phyloP scores from a whole-genome alignment of 192 early-diverging fungal genomes.

The Coemansia sp. region DNA sequence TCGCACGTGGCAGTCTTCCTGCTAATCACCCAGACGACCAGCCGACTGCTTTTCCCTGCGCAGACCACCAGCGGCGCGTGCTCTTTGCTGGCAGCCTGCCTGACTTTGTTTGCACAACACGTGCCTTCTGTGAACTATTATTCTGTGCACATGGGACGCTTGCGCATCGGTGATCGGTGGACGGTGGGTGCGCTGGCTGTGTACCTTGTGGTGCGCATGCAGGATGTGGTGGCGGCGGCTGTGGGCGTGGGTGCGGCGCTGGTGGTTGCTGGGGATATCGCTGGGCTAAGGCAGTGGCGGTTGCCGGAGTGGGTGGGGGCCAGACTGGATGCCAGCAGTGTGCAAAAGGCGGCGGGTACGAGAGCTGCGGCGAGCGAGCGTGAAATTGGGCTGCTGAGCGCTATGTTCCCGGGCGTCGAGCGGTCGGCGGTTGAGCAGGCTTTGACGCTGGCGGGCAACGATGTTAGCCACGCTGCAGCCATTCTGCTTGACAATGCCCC shows the following conservation, averaged over 20 bases:
- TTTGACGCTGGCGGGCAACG: slow-evolving; percentile 1
- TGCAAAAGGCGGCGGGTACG: no score
- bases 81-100: background rate
- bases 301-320: slow-evolving; percentile 5
- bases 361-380: background rate
- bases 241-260: background rate
- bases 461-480: slow-evolving; percentile 2
- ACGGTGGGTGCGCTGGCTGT: background rate
- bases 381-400: background rate
- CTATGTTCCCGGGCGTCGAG: slow-evolving; percentile 5
- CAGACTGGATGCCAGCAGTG: no score
- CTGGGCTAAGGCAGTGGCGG: background rate
- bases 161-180: slow-evolving; percentile 1
- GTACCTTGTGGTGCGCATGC: background rate
- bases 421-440: slow-evolving; percentile 1
- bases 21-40: background rate
- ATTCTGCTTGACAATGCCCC: slow-evolving; percentile 4
- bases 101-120: background rate
- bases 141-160: background rate
- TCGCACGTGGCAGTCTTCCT: background rate
- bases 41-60: no score
- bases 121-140: no score
- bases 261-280: background rate
- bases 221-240: background rate
- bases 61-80: background rate